A percentile compares a stretch with the other conserved stretches of the same genome.
phyloP scores from a whole-genome alignment of 1,284 basidiomycete species.

The Ustilago sp. region DNA sequence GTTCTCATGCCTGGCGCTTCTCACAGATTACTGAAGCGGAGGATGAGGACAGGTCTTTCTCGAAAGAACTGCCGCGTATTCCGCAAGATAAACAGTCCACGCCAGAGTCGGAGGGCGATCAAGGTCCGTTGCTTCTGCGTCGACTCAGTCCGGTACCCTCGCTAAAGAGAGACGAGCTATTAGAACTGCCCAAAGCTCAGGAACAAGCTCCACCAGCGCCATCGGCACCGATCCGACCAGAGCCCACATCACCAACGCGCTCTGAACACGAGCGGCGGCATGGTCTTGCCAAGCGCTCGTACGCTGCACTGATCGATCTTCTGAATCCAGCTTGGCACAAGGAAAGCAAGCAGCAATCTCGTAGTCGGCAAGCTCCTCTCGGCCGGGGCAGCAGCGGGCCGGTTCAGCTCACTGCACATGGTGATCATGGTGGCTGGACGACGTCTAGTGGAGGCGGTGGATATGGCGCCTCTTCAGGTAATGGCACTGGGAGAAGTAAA shows the following conservation, averaged over 20 bases:
- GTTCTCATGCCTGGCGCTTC: slow-evolving; percentile 31
- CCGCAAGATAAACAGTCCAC: slow-evolving; percentile 4
- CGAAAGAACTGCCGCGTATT: slow-evolving; percentile 30
- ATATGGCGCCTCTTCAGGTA: slow-evolving; percentile 2
- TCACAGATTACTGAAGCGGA: slow-evolving; percentile 49
- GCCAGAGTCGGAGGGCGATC: slow-evolving; percentile 28
- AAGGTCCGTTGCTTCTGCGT: slow-evolving; percentile 13
- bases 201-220: background rate
- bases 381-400: slow-evolving; percentile 2
- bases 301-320: slow-evolving; percentile 47
- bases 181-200: background rate
- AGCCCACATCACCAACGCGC: slow-evolving; percentile 18
- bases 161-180: background rate
- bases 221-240: background rate
- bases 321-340: slow-evolving; percentile 45
- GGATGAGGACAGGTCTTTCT: slow-evolving; percentile 42
- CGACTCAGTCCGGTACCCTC: slow-evolving; percentile 12
- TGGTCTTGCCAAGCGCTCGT: slow-evolving; percentile 46
- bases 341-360: slow-evolving; percentile 25
- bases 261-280: slow-evolving; percentile 32
- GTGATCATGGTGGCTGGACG: slow-evolving; percentile 26
- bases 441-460: slow-evolving; percentile 11
- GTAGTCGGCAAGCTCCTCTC: slow-evolving; percentile 15
- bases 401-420: slow-evolving; percentile 16
- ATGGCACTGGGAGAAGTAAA: slow-evolving; percentile 5